Conservation (phyloP, 371 early-diverging fungal genomes). For the Mortierella sp. region DNA sequence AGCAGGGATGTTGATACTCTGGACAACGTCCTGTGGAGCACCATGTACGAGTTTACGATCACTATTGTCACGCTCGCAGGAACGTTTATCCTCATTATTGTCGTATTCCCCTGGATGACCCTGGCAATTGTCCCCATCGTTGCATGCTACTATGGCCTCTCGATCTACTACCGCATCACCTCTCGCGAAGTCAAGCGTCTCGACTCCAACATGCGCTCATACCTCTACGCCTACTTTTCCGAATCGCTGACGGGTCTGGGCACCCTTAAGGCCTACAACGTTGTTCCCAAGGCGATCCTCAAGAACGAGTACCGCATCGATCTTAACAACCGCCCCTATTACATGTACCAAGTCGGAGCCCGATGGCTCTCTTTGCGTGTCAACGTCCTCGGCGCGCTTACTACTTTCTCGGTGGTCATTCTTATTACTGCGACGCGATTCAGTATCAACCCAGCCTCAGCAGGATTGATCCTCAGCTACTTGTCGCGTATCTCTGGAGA, state of each 20-base stretch:
- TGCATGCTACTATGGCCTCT: slow-evolving; percentile 29
- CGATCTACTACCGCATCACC: slow-evolving; percentile 66
- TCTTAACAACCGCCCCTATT: slow-evolving; percentile 52
- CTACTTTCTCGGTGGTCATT: slow-evolving; percentile 43
- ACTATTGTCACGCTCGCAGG: slow-evolving; percentile 76
- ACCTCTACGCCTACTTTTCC: slow-evolving; percentile 88
- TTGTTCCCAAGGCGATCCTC: slow-evolving; percentile 71
- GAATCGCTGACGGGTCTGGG: slow-evolving; percentile 81
- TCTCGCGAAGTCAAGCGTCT: slow-evolving; percentile 86
- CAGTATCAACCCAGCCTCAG: slow-evolving; percentile 37
- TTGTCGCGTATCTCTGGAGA: slow-evolving; percentile 46
- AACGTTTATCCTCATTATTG: slow-evolving; percentile 75
- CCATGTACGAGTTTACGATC: slow-evolving; percentile 75
- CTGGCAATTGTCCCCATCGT: slow-evolving; percentile 40
- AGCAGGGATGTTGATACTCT: slow-evolving; percentile 88
- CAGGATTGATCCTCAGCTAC: slow-evolving; percentile 49
- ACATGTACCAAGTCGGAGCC: slow-evolving; percentile 39
- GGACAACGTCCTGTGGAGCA: slow-evolving; percentile 80
- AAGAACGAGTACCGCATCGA: slow-evolving; percentile 60
- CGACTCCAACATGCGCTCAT: slow-evolving; percentile 86
- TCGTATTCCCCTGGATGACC: slow-evolving; percentile 73
- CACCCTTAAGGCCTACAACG: slow-evolving; percentile 86
- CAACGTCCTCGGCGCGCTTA: slow-evolving; percentile 40
- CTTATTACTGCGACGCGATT: slow-evolving; percentile 42
- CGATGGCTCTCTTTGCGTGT: slow-evolving; percentile 58